phyloP scores from a whole-genome alignment of 805 yeast genomes.

The Metschnikowia gelsemii region DNA sequence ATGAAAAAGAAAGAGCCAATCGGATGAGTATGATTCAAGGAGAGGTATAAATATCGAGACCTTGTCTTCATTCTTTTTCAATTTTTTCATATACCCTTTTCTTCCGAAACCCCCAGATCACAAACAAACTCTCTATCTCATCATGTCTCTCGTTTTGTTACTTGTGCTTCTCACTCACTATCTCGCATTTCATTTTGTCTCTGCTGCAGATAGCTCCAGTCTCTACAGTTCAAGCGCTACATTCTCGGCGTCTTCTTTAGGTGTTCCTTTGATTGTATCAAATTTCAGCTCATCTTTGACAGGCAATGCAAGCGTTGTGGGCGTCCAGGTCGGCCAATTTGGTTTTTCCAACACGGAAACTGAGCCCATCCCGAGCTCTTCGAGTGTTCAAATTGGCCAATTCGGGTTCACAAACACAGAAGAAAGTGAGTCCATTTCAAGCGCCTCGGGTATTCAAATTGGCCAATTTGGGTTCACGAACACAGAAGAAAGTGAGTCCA shows the following conservation, averaged over 20 bases:
- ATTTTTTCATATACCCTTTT: neutral
- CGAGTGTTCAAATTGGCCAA: neutral
- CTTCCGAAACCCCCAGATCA: neutral
- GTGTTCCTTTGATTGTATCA: too few species aligned
- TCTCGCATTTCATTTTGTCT: neutral
- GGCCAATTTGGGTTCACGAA: constrained; percentile 3
- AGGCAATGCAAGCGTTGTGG: too few species aligned
- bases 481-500: neutral
- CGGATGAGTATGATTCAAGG: too few species aligned
- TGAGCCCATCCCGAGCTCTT: neutral
- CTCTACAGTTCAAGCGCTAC: neutral
- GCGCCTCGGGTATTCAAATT: too few species aligned
- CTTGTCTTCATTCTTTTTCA: neutral
- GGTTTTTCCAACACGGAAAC: constrained; percentile 1
- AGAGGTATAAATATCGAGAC: too few species aligned
- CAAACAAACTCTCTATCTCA: neutral
- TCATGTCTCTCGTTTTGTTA: constrained; percentile 5
- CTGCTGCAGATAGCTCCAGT: neutral
- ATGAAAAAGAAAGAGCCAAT: too few species aligned
- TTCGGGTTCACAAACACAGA: neutral
- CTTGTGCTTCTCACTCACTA: neutral
- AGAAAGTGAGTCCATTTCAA: too few species aligned
- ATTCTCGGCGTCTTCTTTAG: too few species aligned
- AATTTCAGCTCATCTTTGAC: too few species aligned
- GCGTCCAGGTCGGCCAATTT: too few species aligned